Evolutionary conservation across 78 protist genomes (phyloP), one percentile per base, ranked within the genome.

Genomic region (Isochrysis galbana): DNA sequence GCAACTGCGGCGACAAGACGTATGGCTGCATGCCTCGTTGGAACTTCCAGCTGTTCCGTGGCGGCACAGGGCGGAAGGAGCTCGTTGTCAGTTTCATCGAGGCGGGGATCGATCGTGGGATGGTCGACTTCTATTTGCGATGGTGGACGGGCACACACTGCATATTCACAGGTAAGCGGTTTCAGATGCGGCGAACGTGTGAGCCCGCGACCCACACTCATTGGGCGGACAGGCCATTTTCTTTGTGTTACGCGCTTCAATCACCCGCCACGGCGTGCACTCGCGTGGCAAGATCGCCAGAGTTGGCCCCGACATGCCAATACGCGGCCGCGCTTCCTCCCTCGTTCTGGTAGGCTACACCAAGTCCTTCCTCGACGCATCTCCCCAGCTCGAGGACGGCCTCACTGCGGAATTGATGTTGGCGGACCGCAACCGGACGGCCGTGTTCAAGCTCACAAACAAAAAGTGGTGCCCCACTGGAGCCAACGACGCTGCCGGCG

Each of bases 51-150:
- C 34, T 70, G 29, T 41, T 70, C 29, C 80, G 80, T 41, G 80
- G 41, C 17, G 1, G 44, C 41, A 17, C 10, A 2, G n/a, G 36
- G 74, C n/a, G 23, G 36, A 23, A 32, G n/a, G 14, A 10, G 36
- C 74, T 61, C 74, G 23, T 21, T 11, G 10, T 11, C 19, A 7
- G n/a, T 11, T 11, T 61, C 23, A 2, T 11, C 29, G 74, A 17
- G 74, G 29, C 7, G 36, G 4, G 36, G 23, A 21, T 61, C 23
- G n/a, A 21, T 3, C 74, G 10, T 21, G 80, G 80, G 44, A 25
- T 70, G 41, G 80, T 70, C 80, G 80, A 70, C 80, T 70, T 70
- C 39, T 70, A 70, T 34, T 41, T 70, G 80, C 34, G 80, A 14
- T 70, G 80, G 80, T 70, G 80, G 80, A 34, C 11, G 80, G 80